Evolutionary conservation across 306 rosid genomes (phyloP).

Genomic region (Vigna hirtella): DNA sequence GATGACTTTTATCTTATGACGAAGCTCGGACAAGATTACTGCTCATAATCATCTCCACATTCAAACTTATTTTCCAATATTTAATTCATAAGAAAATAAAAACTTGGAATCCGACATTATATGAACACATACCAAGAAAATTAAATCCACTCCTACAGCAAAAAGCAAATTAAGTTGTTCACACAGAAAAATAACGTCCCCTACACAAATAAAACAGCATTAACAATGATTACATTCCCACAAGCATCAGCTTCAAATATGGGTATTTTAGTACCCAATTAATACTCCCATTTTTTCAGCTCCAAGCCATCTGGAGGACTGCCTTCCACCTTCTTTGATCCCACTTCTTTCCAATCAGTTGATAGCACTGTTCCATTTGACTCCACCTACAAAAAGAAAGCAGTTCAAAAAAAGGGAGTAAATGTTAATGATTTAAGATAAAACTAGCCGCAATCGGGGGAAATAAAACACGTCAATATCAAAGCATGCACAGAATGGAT

Average conservation of each 20-base stretch:
- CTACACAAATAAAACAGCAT: background rate
- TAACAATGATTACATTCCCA: background rate
- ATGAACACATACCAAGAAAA: constrained; percentile 23
- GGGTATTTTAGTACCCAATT: constrained; percentile 24
- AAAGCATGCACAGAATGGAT: constrained; percentile 36
- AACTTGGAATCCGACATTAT: background rate
- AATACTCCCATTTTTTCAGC: constrained; percentile 91
- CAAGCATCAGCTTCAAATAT: background rate
- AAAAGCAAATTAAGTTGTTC: constrained; percentile 36
- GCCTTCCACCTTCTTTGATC: constrained; percentile 89
- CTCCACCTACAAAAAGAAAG: constrained; percentile 59
- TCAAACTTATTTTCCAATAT: constrained; percentile 6
- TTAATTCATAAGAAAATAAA: background rate
- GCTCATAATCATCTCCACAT: too few species aligned
- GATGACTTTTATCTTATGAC: too few species aligned
- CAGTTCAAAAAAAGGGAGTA: background rate
- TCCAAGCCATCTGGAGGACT: constrained; percentile 99
- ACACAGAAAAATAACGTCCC: constrained; percentile 13
- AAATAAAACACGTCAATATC: constrained; percentile 2
- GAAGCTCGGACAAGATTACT: too few species aligned
- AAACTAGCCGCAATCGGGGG: constrained; percentile 13
- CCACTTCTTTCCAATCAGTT: constrained; percentile 98
- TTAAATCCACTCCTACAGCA: constrained; percentile 37
- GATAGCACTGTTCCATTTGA: constrained; percentile 95
- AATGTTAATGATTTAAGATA: background rate